These are phyloP conservation scores for Clitopilus passeckerianus DNA, from an alignment of 768 basidiomycete species.

Conservation along the genomic window DNA sequence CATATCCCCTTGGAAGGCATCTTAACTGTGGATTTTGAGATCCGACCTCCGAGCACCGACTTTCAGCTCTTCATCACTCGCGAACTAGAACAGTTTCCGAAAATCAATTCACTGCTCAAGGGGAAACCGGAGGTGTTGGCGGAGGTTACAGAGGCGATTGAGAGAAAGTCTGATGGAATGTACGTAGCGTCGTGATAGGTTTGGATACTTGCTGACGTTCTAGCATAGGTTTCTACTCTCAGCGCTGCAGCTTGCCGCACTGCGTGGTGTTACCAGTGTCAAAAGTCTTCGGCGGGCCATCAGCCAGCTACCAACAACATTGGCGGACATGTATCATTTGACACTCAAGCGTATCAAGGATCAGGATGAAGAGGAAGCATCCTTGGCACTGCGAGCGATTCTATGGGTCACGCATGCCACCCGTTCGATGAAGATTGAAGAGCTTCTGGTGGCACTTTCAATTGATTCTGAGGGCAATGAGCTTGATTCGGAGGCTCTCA, in stretches of 20 bases:
- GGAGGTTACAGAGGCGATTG: too few relatives aligned
- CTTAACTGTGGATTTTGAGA: too few relatives aligned
- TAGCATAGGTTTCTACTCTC: background rate
- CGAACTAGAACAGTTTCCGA: too few relatives aligned
- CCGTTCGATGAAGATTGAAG: background rate
- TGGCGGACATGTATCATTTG: background rate
- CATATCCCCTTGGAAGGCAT: too few relatives aligned
- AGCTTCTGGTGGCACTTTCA: background rate
- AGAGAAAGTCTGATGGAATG: too few relatives aligned
- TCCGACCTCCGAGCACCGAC: too few relatives aligned
- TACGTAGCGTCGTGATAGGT: too few relatives aligned
- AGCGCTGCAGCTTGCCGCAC: background rate
- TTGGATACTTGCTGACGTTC: too few relatives aligned
- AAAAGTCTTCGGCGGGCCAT: background rate
- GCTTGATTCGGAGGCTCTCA: background rate
- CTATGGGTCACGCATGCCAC: background rate
- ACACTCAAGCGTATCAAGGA: background rate
- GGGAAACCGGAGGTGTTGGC: too few relatives aligned
- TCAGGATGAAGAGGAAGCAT: background rate
- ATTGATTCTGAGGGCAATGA: background rate
- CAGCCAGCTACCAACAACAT: background rate
- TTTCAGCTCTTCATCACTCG: too few relatives aligned
- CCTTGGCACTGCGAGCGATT: background rate
- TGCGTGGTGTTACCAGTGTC: background rate
- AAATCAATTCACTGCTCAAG: too few relatives aligned